Evolutionary conservation across 1,139 yeast genomes (phyloP), one percentile per base, ranked within the genome.

Genomic region (Nakaseomyces glabratus): DNA sequence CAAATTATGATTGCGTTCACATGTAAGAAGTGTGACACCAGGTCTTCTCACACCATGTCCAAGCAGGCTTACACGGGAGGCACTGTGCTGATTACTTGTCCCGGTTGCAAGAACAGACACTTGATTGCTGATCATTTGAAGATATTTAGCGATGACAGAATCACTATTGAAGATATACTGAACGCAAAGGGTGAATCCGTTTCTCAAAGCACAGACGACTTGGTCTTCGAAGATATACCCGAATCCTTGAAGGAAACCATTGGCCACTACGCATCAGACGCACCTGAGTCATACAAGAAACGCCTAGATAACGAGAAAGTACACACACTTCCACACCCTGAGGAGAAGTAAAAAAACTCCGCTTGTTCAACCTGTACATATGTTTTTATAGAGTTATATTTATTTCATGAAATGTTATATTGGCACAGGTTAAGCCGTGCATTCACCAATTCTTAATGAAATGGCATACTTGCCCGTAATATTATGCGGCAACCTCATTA

Each of bases 11-110:
- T 90, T 20, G 90, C 95, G 0, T 88, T 90, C 60, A 90, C 96
- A 0, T 90, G 98, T 60, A 90, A 86, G 57, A 75, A 76, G 47
- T 90, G 98, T 60, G 70, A 74, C 35, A 73, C 82, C 6, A 65
- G 97, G 38, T 84, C 95, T 0, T 75, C 88, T 3, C 97, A 90
- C 54, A 70, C 78, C 3, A 78, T 90, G 51, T 82, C 95, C 12
- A 88, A 86, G 47, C 97, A 90, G 57, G 88, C 96, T 0, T 90
- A 90, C 55, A 73, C 78, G 16, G 66, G 69, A 18, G 98, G 98
- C 1, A 78, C 95, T 0, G 95, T 90, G 3, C 63, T 85, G 37
- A 80, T 90, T 23, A 88, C 85, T 52, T 90, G 97, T 53, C 97
- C 97, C 0, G 82, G 86, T 8, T 88, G 98, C 59, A 72, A 81